Evolutionary conservation across 768 basidiomycete genomes (phyloP).

Genomic region (Leccinum subgranulosum): DNA sequence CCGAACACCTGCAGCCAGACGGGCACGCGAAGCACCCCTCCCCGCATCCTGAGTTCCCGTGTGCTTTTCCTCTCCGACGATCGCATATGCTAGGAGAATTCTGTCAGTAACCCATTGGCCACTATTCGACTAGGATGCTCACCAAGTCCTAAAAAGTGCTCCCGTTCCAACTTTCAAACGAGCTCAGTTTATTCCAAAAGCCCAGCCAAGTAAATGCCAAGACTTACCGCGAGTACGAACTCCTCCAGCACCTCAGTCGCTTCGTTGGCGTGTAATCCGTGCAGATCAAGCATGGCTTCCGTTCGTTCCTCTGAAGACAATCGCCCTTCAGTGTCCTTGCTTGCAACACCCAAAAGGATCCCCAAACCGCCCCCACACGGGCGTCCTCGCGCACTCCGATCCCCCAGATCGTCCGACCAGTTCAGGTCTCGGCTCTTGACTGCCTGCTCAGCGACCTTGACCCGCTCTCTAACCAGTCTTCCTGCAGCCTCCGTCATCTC

Average conservation of each 20-base stretch:
- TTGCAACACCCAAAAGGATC: constrained; percentile 82
- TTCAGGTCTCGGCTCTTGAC: constrained; percentile 64
- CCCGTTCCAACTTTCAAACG: constrained; percentile 67
- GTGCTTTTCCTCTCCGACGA: constrained; percentile 97
- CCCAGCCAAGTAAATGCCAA: background rate
- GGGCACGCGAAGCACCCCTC: constrained; percentile 77
- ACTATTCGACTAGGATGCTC: constrained; percentile 23
- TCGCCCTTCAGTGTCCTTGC: constrained; percentile 50
- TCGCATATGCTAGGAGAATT: constrained; percentile 60
- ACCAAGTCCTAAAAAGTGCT: constrained; percentile 87
- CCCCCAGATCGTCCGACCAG: constrained; percentile 84
- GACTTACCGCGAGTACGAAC: constrained; percentile 80
- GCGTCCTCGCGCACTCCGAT: constrained; percentile 72
- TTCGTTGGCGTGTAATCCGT: constrained; percentile 92
- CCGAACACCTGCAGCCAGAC: constrained; percentile 82
- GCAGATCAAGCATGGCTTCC: constrained; percentile 84
- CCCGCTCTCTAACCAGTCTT: constrained; percentile 82
- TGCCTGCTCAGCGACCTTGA: constrained; percentile 69
- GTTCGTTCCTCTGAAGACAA: constrained; percentile 83
- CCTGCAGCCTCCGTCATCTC: constrained; percentile 86
- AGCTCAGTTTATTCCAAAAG: constrained; percentile 11
- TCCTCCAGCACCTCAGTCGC: constrained; percentile 88
- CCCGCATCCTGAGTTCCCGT: constrained; percentile 85
- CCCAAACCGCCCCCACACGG: constrained; percentile 80
- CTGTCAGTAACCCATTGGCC: constrained; percentile 5